Base-by-base conservation (phyloP, 257 asterid genomes). In the Hygrophila difformis region DNA sequence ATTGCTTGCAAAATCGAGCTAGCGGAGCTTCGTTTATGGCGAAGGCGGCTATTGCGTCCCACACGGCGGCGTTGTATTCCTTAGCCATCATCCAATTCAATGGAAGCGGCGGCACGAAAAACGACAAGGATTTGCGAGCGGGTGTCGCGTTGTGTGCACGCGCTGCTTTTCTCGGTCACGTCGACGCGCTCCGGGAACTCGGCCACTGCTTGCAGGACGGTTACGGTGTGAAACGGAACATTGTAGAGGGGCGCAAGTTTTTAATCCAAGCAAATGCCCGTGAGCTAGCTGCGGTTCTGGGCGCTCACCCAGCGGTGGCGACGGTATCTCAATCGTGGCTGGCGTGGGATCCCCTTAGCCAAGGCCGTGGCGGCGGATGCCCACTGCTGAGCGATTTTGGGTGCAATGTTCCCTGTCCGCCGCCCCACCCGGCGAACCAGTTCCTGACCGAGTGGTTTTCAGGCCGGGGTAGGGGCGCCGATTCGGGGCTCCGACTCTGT, bases 191-290 rank as follows among this genome's bases (percentile, higher is more conserved):
- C 11, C 80, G 97, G 0, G 97, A 84, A 73, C 87, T 88, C n/a
- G 97, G 97, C n/a, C 97, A 84, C 76, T 88, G 97, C 65, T 73
- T 88, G 21, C 97, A 81, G 22, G 94, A 84, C 61, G 95, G 97
- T 0, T 88, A 87, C 48, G 97, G 97, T 24, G 92, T 84, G 57
- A 78, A 76, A 69, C 78, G 68, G 42, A 84, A 84, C 71, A 49
- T 87, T n/a, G 47, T 70, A 16, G 93, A 81, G 60, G 97, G 97
- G 3, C 84, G 97, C 5, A 74, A 88, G 0, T 79, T 78, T 56
- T 61, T 84, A 1, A 65, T 84, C 33, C 88, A 84, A 49, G 97
- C 97, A 22, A 88, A 88, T 76, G 94, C 93, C 14, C 94, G 95
- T 12, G 97, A 88, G 75, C 57, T 87, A 4, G 95, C 92, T 0